Conservation (phyloP, 768 basidiomycete species). For the Lactifluus hygrophoroides region DNA sequence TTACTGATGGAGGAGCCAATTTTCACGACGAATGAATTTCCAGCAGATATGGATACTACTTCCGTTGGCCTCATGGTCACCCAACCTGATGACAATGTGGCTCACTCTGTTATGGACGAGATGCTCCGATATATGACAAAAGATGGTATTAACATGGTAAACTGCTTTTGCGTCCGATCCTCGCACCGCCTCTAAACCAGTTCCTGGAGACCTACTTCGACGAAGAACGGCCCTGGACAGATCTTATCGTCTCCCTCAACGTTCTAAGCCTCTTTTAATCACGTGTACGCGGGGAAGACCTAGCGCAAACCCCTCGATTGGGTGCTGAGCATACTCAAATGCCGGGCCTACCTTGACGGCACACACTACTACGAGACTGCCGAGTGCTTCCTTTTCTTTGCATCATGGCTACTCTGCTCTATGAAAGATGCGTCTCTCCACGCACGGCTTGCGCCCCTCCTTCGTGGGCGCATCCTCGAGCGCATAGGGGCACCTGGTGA, state of each 20-base stretch:
- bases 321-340: conserved; percentile 40
- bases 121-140: conserved; percentile 43
- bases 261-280: conserved; percentile 41
- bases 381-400: conserved; percentile 46
- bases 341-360: conserved; percentile 47
- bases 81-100: conserved; percentile 26
- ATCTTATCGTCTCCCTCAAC: conserved; percentile 47
- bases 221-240: conserved; percentile 40
- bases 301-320: conserved; percentile 38
- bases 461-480: conserved; percentile 40
- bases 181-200: not conserved
- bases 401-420: conserved; percentile 35
- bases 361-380: conserved; percentile 46
- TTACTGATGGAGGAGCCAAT: conserved; percentile 30
- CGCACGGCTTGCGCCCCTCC: conserved; percentile 31
- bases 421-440: conserved; percentile 30
- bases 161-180: not conserved
- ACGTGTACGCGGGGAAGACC: conserved; percentile 39
- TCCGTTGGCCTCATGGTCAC: conserved; percentile 43
- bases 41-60: conserved; percentile 51
- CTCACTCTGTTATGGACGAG: conserved; percentile 43
- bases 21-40: conserved; percentile 42
- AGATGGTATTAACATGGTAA: conserved; percentile 37
- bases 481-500: conserved; percentile 42
- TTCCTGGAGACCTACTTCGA: conserved; percentile 42